phyloP scores from a whole-genome alignment of 169 alveolate species.

The Plasmodium knowlesi region DNA sequence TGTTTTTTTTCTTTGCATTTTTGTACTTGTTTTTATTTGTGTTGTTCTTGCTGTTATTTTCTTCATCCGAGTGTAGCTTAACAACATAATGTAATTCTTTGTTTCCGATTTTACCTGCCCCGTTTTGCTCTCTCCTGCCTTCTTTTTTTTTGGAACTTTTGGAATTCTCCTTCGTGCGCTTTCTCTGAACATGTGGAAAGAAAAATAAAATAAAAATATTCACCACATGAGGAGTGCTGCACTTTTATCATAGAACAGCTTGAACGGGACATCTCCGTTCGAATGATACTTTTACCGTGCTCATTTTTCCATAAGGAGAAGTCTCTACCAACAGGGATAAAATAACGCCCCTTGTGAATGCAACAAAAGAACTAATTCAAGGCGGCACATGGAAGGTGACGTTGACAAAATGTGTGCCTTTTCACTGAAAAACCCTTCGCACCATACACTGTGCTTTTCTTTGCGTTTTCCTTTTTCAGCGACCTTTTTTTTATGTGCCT shows the following conservation, averaged over 20 bases:
- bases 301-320: background rate
- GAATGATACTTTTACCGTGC: background rate
- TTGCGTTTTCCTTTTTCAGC: background rate
- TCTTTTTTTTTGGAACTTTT: slow-evolving; percentile 14
- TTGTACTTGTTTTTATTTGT: slow-evolving; percentile 25
- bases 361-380: background rate
- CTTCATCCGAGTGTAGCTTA: slow-evolving; percentile 3
- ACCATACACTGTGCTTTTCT: background rate
- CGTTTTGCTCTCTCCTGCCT: background rate
- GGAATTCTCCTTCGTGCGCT: background rate
- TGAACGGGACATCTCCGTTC: background rate
- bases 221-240: background rate
- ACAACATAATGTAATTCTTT: background rate
- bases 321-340: background rate
- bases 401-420: background rate
- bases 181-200: background rate
- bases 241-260: background rate
- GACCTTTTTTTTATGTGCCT: background rate
- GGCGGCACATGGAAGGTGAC: background rate
- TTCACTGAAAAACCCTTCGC: background rate
- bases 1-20: slow-evolving; percentile 22
- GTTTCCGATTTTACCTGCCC: background rate
- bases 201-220: background rate
- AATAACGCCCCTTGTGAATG: background rate
- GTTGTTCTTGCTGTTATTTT: background rate